phyloP scores from a whole-genome alignment of 2,329 filamentous ascomycete genomes.

The Scytalidium lignicola region DNA sequence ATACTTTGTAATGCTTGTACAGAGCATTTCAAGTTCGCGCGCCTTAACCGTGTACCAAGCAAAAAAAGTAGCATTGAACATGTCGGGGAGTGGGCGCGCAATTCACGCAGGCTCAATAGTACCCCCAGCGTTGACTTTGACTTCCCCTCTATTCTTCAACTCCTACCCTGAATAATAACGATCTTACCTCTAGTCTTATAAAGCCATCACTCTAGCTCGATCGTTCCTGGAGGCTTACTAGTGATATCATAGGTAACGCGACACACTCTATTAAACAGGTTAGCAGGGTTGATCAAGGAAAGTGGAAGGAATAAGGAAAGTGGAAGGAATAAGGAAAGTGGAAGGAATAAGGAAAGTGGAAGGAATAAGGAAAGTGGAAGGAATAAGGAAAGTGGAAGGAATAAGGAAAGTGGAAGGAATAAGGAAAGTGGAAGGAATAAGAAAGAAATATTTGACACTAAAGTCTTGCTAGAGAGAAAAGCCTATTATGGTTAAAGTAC shows the following conservation, averaged over 20 bases:
- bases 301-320: background rate
- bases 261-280: constrained; percentile 49
- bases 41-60: too few relatives aligned
- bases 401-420: background rate
- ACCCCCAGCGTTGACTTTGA: too few relatives aligned
- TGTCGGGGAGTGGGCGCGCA: too few relatives aligned
- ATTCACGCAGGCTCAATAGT: too few relatives aligned
- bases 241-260: constrained; percentile 64
- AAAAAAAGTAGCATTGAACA: too few relatives aligned
- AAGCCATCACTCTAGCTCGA: constrained; percentile 62
- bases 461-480: background rate
- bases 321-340: background rate
- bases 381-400: background rate
- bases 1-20: too few relatives aligned
- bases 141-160: too few relatives aligned
- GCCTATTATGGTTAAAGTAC: background rate
- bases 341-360: background rate
- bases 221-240: constrained; percentile 50
- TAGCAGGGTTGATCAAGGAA: constrained; percentile 1
- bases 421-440: background rate
- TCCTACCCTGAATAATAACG: too few relatives aligned
- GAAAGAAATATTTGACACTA: background rate
- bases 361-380: background rate
- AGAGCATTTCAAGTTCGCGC: too few relatives aligned
- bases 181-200: background rate